Evolutionary conservation across 2,329 filamentous ascomycete genomes (phyloP).

Genomic region (Microdochium nivale): DNA sequence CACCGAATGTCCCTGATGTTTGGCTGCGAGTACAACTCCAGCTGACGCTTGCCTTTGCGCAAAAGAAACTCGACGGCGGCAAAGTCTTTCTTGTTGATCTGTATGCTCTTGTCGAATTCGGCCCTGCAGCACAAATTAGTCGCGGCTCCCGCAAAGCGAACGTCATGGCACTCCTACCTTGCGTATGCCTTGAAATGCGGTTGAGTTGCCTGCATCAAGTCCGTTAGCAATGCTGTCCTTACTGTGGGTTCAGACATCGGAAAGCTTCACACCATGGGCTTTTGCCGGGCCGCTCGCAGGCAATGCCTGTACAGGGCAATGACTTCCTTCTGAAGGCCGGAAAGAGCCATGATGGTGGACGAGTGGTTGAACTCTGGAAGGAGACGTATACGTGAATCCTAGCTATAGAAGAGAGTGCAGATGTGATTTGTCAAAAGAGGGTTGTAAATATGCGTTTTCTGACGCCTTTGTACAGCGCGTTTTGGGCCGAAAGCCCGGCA

Average conservation of each 20-base stretch:
- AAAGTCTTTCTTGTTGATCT: conserved; percentile 77
- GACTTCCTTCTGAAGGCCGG: conserved; percentile 86
- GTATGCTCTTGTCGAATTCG: conserved; percentile 67
- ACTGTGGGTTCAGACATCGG: conserved; percentile 8
- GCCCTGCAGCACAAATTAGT: conserved; percentile 32
- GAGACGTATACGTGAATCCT: too few species aligned
- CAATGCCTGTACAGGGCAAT: conserved; percentile 80
- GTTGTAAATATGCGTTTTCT: too few species aligned
- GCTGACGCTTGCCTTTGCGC: conserved; percentile 70
- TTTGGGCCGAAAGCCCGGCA: neutral
- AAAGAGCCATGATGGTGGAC: conserved; percentile 38
- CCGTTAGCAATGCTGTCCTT: conserved; percentile 2
- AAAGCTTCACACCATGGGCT: conserved; percentile 56
- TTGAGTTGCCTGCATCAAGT: conserved; percentile 37
- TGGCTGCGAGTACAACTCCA: conserved; percentile 73
- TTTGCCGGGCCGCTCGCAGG: conserved; percentile 70
- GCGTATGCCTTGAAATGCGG: conserved; percentile 56
- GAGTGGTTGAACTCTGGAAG: neutral
- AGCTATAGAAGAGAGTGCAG: too few species aligned
- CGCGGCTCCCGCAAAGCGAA: neutral
- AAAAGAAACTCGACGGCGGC: conserved; percentile 76
- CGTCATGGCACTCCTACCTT: conserved; percentile 36
- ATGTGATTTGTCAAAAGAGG: too few species aligned
- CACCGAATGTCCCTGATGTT: conserved; percentile 68
- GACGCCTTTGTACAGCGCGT: too few species aligned